Evolutionary conservation across 306 rosid species (phyloP).

Genomic region (Malus orientalis): DNA sequence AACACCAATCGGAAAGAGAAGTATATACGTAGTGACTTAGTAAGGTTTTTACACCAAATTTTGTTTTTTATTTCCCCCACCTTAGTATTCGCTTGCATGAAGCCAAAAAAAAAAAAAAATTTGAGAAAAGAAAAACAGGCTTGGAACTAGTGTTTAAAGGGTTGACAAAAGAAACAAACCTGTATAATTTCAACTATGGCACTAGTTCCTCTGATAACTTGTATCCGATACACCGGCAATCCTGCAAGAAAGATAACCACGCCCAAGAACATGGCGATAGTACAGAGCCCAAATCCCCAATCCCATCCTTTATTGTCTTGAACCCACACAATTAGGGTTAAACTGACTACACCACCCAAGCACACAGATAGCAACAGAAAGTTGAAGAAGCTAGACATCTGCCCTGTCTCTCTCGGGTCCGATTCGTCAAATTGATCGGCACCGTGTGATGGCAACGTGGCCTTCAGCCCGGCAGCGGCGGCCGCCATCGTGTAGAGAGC

Average conservation of each 20-base stretch:
- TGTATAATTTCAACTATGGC: conserved; percentile 52
- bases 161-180: conserved; percentile 21
- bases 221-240: conserved; percentile 65
- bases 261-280: conserved; percentile 44
- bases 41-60: background rate
- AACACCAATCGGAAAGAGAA: background rate
- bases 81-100: no score
- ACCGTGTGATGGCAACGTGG: conserved; percentile 77
- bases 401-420: conserved; percentile 58
- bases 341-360: conserved; percentile 57
- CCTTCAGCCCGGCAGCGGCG: conserved; percentile 68
- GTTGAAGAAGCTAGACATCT: conserved; percentile 80
- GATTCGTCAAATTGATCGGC: conserved; percentile 83
- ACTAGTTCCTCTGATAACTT: conserved; percentile 43
- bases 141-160: background rate
- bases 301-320: conserved; percentile 84
- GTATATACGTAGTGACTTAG: background rate
- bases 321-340: conserved; percentile 69
- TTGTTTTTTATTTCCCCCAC: no score
- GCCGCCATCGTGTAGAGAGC: conserved; percentile 57
- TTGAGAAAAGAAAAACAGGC: background rate
- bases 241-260: conserved; percentile 44
- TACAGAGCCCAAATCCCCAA: conserved; percentile 65
- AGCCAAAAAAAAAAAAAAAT: no score
- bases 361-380: conserved; percentile 54